Percentiles rank a stretch among this genome's conserved stretches.
Evolutionary conservation across 495 filamentous ascomycete genomes (phyloP).

Genomic region (Trichoderma parareesei): DNA sequence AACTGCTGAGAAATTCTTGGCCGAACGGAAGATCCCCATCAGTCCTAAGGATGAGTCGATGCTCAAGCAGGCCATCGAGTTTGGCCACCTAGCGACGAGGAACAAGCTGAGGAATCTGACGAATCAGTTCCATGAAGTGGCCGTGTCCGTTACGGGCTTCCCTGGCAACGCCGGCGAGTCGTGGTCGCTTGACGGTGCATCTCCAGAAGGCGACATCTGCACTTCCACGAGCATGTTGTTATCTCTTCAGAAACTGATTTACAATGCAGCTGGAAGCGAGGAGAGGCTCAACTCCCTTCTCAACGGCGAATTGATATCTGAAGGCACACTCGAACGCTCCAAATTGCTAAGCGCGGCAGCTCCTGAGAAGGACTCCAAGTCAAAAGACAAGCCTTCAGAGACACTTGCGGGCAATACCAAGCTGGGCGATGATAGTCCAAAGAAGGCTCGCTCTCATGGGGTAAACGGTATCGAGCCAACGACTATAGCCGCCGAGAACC

Average conservation of each 20-base stretch:
- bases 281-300: slow-evolving; percentile 21
- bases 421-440: slow-evolving; percentile 24
- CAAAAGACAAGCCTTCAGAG: slow-evolving; percentile 2
- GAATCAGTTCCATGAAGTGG: slow-evolving; percentile 65
- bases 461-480: slow-evolving; percentile 14
- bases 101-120: slow-evolving; percentile 59
- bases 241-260: slow-evolving; percentile 31
- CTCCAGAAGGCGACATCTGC: slow-evolving; percentile 20
- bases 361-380: neutral
- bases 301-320: slow-evolving; percentile 27
- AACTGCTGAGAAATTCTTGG: slow-evolving; percentile 55
- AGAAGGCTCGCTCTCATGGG: slow-evolving; percentile 20
- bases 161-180: slow-evolving; percentile 42
- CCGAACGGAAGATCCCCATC: slow-evolving; percentile 41
- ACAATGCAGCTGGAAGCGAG: slow-evolving; percentile 7
- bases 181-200: slow-evolving; percentile 50
- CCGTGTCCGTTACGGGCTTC: slow-evolving; percentile 58
- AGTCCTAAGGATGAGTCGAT: slow-evolving; percentile 48
- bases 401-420: slow-evolving; percentile 33
- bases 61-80: slow-evolving; percentile 52
- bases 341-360: slow-evolving; percentile 18
- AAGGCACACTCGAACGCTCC: slow-evolving; percentile 25
- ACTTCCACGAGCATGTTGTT: slow-evolving; percentile 32
- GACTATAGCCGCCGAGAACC: slow-evolving; percentile 13
- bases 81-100: slow-evolving; percentile 49